Percentiles rank a stretch among this genome's conserved stretches.
phyloP scores from a whole-genome alignment of 805 yeast genomes.

The Candida mattraensis region DNA sequence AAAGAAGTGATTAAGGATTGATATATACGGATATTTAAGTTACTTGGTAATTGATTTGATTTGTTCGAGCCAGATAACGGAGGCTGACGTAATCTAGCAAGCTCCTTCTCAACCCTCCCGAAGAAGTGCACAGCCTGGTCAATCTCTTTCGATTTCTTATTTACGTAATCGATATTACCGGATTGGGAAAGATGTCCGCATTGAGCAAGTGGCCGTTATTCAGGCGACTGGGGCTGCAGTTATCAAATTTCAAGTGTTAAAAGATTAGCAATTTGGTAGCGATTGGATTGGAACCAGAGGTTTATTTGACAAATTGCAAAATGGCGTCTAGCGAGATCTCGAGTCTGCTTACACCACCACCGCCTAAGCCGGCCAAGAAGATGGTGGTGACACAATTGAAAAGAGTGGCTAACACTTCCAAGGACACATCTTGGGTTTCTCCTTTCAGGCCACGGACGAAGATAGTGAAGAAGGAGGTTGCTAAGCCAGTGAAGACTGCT shows the following conservation, averaged over 20 bases:
- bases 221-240: no score
- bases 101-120: no score
- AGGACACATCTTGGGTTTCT: slow-evolving; percentile 27
- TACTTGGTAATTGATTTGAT: no score
- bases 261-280: slow-evolving; percentile 1
- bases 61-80: no score
- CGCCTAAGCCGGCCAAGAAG: slow-evolving; percentile 10
- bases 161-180: no score
- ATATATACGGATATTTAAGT: no score
- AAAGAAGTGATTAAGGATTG: slow-evolving; percentile 12
- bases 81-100: no score
- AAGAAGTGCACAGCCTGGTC: no score
- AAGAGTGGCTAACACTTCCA: slow-evolving; percentile 19
- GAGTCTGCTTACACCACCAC: slow-evolving; percentile 14
- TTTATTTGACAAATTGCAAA: slow-evolving; percentile 2
- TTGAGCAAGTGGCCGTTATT: slow-evolving; percentile 14
- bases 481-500: slow-evolving; percentile 4
- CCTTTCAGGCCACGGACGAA: slow-evolving; percentile 27
- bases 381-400: slow-evolving; percentile 22
- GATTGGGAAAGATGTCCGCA: slow-evolving; percentile 19
- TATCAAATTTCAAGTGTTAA: slow-evolving; percentile 17
- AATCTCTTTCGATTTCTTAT: no score
- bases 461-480: slow-evolving; percentile 8
- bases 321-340: slow-evolving; percentile 24
- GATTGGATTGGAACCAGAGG: neutral